These are phyloP conservation scores for Ascosphaera pollenicola DNA, from an alignment of 2,329 filamentous ascomycete species.

Conservation along the genomic window DNA sequence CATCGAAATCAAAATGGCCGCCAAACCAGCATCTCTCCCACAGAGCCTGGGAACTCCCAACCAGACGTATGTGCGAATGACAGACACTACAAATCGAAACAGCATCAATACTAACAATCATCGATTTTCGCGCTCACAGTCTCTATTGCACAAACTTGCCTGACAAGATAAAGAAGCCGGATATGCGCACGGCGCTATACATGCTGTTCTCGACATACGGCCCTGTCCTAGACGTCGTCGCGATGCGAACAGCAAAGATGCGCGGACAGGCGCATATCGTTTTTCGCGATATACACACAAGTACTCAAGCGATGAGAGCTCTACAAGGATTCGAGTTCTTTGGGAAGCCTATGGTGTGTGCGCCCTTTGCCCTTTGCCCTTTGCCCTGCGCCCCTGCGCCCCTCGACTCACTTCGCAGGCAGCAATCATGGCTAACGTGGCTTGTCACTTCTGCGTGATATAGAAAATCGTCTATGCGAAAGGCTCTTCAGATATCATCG, in stretches of 20 bases:
- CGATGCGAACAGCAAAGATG: slow-evolving; percentile 77
- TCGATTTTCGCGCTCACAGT: slow-evolving; percentile 21
- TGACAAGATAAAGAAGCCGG: slow-evolving; percentile 71
- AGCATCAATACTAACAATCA: slow-evolving; percentile 3
- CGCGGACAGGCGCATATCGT: slow-evolving; percentile 87
- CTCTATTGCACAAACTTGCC: slow-evolving; percentile 81
- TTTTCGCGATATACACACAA: slow-evolving; percentile 73
- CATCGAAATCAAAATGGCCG: slow-evolving; percentile 16
- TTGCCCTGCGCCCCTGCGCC: no score
- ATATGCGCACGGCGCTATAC: slow-evolving; percentile 72
- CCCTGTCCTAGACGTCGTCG: slow-evolving; percentile 74
- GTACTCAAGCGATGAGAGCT: slow-evolving; percentile 79
- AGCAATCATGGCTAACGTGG: no score
- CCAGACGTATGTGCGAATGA: slow-evolving; percentile 39
- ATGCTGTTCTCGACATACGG: slow-evolving; percentile 89
- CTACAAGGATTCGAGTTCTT: slow-evolving; percentile 72
- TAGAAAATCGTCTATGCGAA: slow-evolving; percentile 86
- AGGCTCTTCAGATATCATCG: slow-evolving; percentile 65
- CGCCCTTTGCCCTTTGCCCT: no score
- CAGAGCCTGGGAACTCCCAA: slow-evolving; percentile 39
- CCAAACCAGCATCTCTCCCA: slow-evolving; percentile 13
- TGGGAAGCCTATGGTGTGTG: slow-evolving; percentile 58
- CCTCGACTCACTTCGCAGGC: no score
- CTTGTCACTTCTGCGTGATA: not conserved
- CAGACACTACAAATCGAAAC: not conserved